These are phyloP conservation scores for Zygnema circumcarinatum DNA, from an alignment of 139 green algal genomes.

Conservation along the genomic window DNA sequence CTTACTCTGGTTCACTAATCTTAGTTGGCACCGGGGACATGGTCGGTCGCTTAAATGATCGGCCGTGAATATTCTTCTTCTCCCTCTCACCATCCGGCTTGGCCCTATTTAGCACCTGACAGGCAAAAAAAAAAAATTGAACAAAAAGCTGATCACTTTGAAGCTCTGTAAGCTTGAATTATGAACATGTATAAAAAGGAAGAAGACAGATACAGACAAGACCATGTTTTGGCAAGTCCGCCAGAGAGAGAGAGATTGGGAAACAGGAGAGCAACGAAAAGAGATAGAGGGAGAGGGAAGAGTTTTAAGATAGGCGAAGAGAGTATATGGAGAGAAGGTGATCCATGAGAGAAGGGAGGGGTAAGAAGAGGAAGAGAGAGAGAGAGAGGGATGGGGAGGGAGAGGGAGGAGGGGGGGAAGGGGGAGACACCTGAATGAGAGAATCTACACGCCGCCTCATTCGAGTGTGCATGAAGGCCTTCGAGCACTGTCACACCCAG, in stretches of 20 bases:
- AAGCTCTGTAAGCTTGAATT: neutral
- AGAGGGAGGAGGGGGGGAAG: neutral
- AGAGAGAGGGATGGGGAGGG: too few species aligned
- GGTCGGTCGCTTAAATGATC: slow-evolving; percentile 12
- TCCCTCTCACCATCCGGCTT: slow-evolving; percentile 45
- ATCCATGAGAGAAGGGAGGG: neutral
- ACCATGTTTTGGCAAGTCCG: neutral
- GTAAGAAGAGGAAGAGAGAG: neutral
- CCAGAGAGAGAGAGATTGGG: neutral
- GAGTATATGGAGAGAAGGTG: neutral
- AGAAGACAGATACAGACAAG: slow-evolving; percentile 12
- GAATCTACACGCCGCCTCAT: slow-evolving; percentile 46
- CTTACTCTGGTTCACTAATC: too few species aligned
- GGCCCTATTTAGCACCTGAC: slow-evolving; percentile 41
- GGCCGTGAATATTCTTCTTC: slow-evolving; percentile 32
- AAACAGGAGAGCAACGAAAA: neutral
- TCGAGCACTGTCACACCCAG: slow-evolving; percentile 44
- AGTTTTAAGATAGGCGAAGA: neutral
- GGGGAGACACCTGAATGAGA: slow-evolving; percentile 42
- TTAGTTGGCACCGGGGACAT: neutral
- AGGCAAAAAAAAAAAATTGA: neutral
- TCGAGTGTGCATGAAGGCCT: slow-evolving; percentile 56
- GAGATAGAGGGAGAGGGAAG: neutral
- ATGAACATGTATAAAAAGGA: neutral
- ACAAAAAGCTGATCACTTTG: neutral